Evolutionary conservation across 2,329 filamentous ascomycete genomes (phyloP), one percentile per base, ranked within the genome.

Genomic region (Trichoderma asperellum): DNA sequence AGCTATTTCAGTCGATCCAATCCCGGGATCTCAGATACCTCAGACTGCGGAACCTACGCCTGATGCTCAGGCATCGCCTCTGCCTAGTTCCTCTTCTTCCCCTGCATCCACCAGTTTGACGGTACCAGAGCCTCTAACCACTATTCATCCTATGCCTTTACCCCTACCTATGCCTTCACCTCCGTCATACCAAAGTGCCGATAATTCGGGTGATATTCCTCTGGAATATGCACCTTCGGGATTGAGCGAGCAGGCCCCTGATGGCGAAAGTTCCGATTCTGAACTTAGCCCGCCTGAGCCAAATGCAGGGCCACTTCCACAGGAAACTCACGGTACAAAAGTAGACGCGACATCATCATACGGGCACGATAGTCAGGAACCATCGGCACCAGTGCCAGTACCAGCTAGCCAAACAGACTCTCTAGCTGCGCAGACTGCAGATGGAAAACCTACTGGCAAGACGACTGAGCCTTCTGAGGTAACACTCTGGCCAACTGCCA

Each of bases 401-500:
- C 27, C 12, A 1, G 24, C n/a, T 58, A 37, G 35, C 29, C 55
- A 37, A 14, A 21, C 64, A 3, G 21, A 32, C 18, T 21, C 16
- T 29, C n/a, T 24, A 5, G 27, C 55, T 27, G 40, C 10, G 7
- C n/a, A 35, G 12, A 43, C 57, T n/a, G n/a, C 43, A 61, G 52
- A 60, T n/a, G 34, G 53, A 37, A 24, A 47, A 29, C 47, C 34
- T 34, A 12, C 58, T 32, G 32, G 21, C 29, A 58, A 43, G 47
- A 37, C 32, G 8, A n/a, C 12, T 27, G 53, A 62, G 12, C 40
- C 68, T 53, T 59, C 63, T 40, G 64, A 32, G 32, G 16, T 56
- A 10, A 70, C 68, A 16, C 57, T 70, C 49, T 70, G 68, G 68
- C 63, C 68, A 27, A 65, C 61, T 21, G 61, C 40, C 47, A 65